Percentiles rank a stretch among this genome's conserved stretches.
Conservation (phyloP, 441 rosid genomes). For the Isatis lusitanica region DNA sequence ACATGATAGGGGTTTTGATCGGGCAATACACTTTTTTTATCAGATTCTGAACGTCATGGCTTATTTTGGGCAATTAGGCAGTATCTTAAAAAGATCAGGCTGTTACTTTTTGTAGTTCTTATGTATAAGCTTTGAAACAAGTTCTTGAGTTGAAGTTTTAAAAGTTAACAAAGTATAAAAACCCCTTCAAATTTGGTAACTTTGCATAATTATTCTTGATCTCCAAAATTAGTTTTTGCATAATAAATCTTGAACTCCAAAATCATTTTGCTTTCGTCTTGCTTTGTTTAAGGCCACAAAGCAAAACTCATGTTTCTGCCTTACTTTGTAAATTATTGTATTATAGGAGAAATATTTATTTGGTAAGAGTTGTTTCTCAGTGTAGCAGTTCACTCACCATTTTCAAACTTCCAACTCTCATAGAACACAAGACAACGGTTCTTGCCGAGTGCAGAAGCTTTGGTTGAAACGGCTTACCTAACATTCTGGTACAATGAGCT, state of each 20-base stretch:
- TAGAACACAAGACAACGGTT: conserved; percentile 17
- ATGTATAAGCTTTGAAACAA: background rate
- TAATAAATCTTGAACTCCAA: background rate
- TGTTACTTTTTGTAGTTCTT: conserved; percentile 2
- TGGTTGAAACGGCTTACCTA: conserved; percentile 31
- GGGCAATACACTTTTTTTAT: background rate
- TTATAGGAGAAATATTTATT: background rate
- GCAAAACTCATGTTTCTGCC: background rate
- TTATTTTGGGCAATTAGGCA: conserved; percentile 6
- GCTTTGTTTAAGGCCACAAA: background rate
- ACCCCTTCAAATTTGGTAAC: background rate
- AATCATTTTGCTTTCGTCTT: background rate
- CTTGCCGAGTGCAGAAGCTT: background rate
- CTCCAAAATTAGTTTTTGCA: background rate
- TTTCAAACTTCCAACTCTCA: conserved; percentile 19
- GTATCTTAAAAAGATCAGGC: background rate
- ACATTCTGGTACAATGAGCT: conserved; percentile 24
- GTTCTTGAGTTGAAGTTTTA: conserved; percentile 4
- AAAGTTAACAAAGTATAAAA: background rate
- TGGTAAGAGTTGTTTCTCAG: conserved; percentile 34
- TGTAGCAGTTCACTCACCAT: conserved; percentile 36
- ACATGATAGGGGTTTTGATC: background rate
- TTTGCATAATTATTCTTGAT: background rate
- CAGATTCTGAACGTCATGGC: conserved; percentile 2
- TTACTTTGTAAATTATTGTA: background rate